These are phyloP conservation scores for Boletus rubropictus DNA, from an alignment of 768 basidiomycete genomes.

Conservation along the genomic window DNA sequence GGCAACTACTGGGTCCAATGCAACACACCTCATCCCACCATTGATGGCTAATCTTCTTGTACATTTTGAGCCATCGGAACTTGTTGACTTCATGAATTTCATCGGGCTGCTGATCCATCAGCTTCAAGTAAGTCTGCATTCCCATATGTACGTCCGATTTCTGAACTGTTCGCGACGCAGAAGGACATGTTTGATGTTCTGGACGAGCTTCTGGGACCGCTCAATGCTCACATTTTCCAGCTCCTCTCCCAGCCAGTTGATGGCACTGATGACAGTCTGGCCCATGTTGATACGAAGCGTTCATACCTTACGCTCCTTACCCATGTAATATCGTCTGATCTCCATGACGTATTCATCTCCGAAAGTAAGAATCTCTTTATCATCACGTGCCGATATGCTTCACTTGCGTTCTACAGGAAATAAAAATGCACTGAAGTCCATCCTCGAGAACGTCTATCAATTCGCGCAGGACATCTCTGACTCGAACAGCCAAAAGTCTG, in stretches of 20 bases:
- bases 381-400: not conserved
- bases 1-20: constrained; percentile 79
- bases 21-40: constrained; percentile 81
- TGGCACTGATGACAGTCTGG: constrained; percentile 82
- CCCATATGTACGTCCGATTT: not conserved
- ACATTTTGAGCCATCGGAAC: constrained; percentile 87
- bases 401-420: constrained; percentile 42
- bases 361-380: constrained; percentile 53
- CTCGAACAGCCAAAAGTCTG: constrained; percentile 67
- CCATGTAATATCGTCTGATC: constrained; percentile 71
- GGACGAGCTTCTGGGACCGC: constrained; percentile 83
- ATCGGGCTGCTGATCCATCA: constrained; percentile 87
- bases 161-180: constrained; percentile 34
- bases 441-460: constrained; percentile 69
- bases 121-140: constrained; percentile 57
- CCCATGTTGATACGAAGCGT: constrained; percentile 77
- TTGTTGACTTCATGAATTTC: constrained; percentile 95
- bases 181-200: constrained; percentile 82
- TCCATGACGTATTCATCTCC: constrained; percentile 82
- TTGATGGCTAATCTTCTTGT: constrained; percentile 87
- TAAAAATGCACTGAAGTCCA: constrained; percentile 56
- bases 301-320: constrained; percentile 83
- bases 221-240: constrained; percentile 75
- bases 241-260: constrained; percentile 75
- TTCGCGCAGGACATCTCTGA: constrained; percentile 76